Percentiles rank a stretch among this genome's conserved stretches.
Conservation (phyloP, 345 rosid species). For the Cardiospermum halicacabum region DNA sequence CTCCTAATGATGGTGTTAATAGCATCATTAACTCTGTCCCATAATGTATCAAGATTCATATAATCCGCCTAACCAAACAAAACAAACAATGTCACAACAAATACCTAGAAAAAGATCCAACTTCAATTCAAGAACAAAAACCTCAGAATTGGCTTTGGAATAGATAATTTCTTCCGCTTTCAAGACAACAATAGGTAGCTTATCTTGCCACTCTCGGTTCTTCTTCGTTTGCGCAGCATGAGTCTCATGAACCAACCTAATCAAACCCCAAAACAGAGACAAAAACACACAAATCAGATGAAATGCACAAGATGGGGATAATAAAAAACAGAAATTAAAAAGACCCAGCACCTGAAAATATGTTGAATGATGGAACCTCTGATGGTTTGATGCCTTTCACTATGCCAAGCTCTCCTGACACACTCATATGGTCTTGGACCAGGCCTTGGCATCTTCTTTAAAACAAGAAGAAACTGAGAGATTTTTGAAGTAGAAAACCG, state of each 20-base stretch:
- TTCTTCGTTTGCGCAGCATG: slow-evolving; percentile 62
- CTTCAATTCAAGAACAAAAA: slow-evolving; percentile 22
- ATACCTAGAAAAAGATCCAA: slow-evolving; percentile 19
- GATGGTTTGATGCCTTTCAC: slow-evolving; percentile 86
- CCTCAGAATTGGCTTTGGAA: slow-evolving; percentile 99
- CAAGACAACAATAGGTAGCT: slow-evolving; percentile 73
- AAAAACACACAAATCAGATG: slow-evolving; percentile 10
- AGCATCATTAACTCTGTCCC: slow-evolving; percentile 95
- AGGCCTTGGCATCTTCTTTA: slow-evolving; percentile 90
- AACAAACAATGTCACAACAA: slow-evolving; percentile 1
- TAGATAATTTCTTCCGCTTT: slow-evolving; percentile 95
- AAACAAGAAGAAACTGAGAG: not conserved
- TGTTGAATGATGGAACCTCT: slow-evolving; percentile 85
- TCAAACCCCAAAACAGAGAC: slow-evolving; percentile 28
- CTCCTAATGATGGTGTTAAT: slow-evolving; percentile 82
- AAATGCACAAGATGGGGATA: slow-evolving; percentile 6
- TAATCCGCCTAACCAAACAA: slow-evolving; percentile 64
- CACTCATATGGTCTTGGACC: slow-evolving; percentile 97
- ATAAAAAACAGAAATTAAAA: slow-evolving; percentile 3
- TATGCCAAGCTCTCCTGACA: slow-evolving; percentile 95
- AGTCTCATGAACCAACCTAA: slow-evolving; percentile 62
- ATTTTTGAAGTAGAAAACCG: too few relatives aligned
- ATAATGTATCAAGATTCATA: slow-evolving; percentile 59
- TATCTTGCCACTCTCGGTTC: slow-evolving; percentile 93
- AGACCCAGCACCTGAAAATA: slow-evolving; percentile 76